Evolutionary conservation across 2,329 filamentous ascomycete genomes (phyloP), one percentile per base, ranked within the genome.

Genomic region (Fusarium proliferatum): DNA sequence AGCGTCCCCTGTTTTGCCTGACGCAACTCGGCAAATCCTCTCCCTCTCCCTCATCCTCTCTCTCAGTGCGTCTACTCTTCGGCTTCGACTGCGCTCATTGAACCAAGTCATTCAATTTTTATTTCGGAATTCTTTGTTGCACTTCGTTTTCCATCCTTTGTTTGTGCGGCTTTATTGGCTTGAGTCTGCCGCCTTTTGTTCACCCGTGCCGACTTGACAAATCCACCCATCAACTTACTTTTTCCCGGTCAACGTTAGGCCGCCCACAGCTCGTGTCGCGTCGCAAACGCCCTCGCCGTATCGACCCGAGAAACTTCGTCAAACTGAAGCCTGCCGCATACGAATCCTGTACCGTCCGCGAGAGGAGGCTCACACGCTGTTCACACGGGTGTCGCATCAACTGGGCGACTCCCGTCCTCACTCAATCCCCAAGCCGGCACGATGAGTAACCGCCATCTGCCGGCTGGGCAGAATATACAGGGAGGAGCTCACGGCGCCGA

Each of bases 381-480:
- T 64, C 78, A 77, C 76, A 38, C 55, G 78, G 77, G 78, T 74
- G 81, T 82, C 81, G 80, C 80, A 75, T 73, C 69, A 78, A 64
- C 72, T 80, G 79, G 77, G 77, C 81, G 80, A 75, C 80, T 69
- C 79, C 79, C 80, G 76, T 76, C 73, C 75, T 75, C 74, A 74
- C 73, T 76, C 78, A 72, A 78, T 74, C 76, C 88, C 88, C 87
- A 89, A 85, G 88, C 89, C 90, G 90, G 89, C 89, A 93, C 88
- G 91, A 94, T 94, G 92, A 92, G 91, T 86, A 86, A 86, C 84
- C 88, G 87, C 88, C 90, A 92, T 92, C 90, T 92, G 90, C 90
- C 91, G 90, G 90, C 90, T 89, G 92, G 92, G 88, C 90, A 91
- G 84, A 87, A 87, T 82, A 87, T 89, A 85, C 87, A 85, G 79